Evolutionary conservation across 495 filamentous ascomycete species (phyloP).

Genomic region (Endocarpon pusillum): DNA sequence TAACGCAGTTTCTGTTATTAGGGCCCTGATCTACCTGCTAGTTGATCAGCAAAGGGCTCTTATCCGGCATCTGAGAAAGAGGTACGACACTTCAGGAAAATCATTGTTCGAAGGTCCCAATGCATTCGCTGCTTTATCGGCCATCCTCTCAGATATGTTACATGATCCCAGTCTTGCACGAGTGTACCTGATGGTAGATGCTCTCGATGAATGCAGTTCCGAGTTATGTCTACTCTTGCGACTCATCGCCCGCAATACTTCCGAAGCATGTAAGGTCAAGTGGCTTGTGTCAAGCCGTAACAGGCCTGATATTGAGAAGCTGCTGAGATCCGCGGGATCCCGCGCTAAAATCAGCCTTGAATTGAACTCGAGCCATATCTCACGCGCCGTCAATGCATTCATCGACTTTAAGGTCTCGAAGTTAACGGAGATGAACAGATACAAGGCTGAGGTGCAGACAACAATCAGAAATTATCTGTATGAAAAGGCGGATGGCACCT

Average conservation of each 20-base stretch:
- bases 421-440: conserved; percentile 3
- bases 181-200: conserved; percentile 8
- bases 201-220: conserved; percentile 9
- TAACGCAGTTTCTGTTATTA: conserved; percentile 3
- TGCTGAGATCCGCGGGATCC: conserved; percentile 10
- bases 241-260: neutral
- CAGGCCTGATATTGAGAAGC: conserved; percentile 22
- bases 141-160: conserved; percentile 1
- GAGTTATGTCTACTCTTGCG: conserved; percentile 2
- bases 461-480: conserved; percentile 6
- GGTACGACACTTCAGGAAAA: conserved; percentile 2
- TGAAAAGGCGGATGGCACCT: conserved; percentile 14
- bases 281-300: conserved; percentile 10
- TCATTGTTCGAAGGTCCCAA: neutral
- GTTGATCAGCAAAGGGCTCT: conserved; percentile 4
- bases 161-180: conserved; percentile 1
- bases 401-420: conserved; percentile 12
- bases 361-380: neutral
- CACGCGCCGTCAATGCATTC: conserved; percentile 9
- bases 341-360: conserved; percentile 1
- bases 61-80: conserved; percentile 2
- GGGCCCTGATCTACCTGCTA: conserved; percentile 4
- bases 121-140: neutral
- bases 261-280: conserved; percentile 1
- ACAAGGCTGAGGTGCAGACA: conserved; percentile 4